Conservation (phyloP, 208 protist species). For the Leishmania turanica region DNA sequence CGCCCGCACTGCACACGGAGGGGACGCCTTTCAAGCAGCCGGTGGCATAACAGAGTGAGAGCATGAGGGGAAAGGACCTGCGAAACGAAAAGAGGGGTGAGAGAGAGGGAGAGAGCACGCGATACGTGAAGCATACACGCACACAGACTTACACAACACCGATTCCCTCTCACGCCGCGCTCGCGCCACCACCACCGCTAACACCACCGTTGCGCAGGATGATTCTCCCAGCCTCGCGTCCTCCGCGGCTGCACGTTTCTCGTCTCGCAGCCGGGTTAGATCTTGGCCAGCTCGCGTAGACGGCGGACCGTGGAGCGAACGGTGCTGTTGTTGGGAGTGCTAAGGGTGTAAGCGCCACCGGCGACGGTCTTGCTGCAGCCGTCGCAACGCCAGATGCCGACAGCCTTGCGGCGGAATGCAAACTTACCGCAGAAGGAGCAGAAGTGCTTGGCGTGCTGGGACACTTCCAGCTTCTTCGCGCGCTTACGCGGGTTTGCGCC, state of each 20-base stretch:
- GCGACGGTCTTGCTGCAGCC: slow-evolving; percentile 97
- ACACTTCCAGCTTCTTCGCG: slow-evolving; percentile 99
- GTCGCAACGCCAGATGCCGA: slow-evolving; percentile 99
- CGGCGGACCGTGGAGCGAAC: slow-evolving; percentile 98
- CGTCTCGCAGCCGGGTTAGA: slow-evolving; percentile 26
- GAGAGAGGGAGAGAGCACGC: background rate
- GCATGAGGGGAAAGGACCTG: background rate
- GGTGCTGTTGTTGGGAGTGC: slow-evolving; percentile 96
- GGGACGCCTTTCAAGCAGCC: background rate
- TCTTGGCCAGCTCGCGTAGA: slow-evolving; percentile 95
- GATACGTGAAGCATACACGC: background rate
- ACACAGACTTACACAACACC: background rate
- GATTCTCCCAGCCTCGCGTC: background rate
- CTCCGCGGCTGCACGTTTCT: background rate
- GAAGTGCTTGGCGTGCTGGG: slow-evolving; percentile 98
- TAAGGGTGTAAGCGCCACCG: slow-evolving; percentile 98
- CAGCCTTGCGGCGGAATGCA: slow-evolving; percentile 95
- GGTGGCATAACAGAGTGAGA: background rate
- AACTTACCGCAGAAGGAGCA: slow-evolving; percentile 99
- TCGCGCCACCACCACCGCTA: background rate
- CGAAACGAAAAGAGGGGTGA: no score
- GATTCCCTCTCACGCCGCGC: background rate
- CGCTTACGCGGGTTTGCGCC: slow-evolving; percentile 99
- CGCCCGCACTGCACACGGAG: background rate
- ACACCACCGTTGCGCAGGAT: background rate